These are phyloP conservation scores for Colletotrichum simmondsii DNA, from an alignment of 2,329 filamentous ascomycete species.

Conservation along the genomic window DNA sequence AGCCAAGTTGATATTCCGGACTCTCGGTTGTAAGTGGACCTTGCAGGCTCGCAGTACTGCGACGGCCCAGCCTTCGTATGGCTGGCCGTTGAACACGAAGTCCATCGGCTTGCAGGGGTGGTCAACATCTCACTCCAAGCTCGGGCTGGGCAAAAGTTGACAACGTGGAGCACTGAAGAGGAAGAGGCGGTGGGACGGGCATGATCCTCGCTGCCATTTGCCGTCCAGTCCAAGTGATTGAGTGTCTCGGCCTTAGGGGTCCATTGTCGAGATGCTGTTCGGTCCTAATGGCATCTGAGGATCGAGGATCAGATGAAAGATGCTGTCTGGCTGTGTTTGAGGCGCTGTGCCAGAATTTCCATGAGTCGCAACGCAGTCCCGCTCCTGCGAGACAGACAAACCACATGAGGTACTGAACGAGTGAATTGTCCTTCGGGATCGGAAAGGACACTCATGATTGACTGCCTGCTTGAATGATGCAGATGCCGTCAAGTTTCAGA, in stretches of 20 bases:
- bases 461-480: slow-evolving; percentile 16
- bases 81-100: slow-evolving; percentile 29
- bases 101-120: slow-evolving; percentile 16
- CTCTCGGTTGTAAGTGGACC: slow-evolving; percentile 26
- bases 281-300: background rate
- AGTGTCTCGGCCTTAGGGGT: slow-evolving; percentile 17
- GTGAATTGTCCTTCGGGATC: background rate
- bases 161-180: background rate
- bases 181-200: slow-evolving; percentile 28
- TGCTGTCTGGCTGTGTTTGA: slow-evolving; percentile 13
- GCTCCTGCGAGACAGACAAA: background rate
- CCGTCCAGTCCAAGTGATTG: slow-evolving; percentile 3
- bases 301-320: slow-evolving; percentile 18
- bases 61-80: slow-evolving; percentile 31
- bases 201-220: slow-evolving; percentile 17
- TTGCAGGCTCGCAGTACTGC: background rate
- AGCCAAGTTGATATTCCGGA: slow-evolving; percentile 23
- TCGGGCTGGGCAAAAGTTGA: background rate
- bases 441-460: slow-evolving; percentile 9
- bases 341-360: slow-evolving; percentile 1
- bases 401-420: background rate
- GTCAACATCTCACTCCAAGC: slow-evolving; percentile 5
- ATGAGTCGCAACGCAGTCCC: slow-evolving; percentile 14
- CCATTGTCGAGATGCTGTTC: slow-evolving; percentile 5
- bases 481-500: slow-evolving; percentile 24